Base-by-base conservation (phyloP, 495 filamentous ascomycete genomes). In the Penicillium coprophilum region DNA sequence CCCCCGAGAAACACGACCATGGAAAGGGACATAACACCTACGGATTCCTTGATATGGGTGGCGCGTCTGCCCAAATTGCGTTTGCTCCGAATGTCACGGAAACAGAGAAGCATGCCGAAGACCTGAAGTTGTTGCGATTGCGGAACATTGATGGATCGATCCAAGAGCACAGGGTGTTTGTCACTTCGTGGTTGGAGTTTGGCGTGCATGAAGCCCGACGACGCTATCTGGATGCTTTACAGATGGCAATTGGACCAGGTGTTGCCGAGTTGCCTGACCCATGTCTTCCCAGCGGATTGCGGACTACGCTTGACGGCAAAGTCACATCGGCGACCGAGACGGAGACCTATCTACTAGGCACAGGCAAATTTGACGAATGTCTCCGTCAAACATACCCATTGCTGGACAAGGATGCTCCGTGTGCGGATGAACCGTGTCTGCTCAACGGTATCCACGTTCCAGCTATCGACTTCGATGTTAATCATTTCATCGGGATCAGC, bases 41-140 rank as follows among this genome's bases (percentile, higher is more conserved):
- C 69, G 94, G 94, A 0, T 99, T 99, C 68, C 72, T 99, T 50
- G 94, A 99, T 69, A 97, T 99, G 94, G 94, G 94, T 24, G 94
- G 94, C 17, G 94, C 94, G 17, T 97, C 92, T 0, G 92, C 94
- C 19, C 94, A 97, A 69, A 97, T 99, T 62, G 94, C 94, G 6
- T 99, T 99, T 69, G 91, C 92, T 10, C 94, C 94, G 0, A 99
- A 99, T 69, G 73, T 81, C 12, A 99, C 94, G 0, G 94, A 97
- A 65, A 86, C 90, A 6, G 80, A 86, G 60, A 95, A 92, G 59
- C 94, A 99, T 68, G 87, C 89, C 2, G 85, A 96, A 54, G 92
- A 97, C 67, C 77, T 99, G 43, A 96, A 88, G 53, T 64, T 97
- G 32, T 67, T 99, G 36, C 84, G 95, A 39, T 69, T 99, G 70